Evolutionary conservation across 331 rosid species (phyloP).

Genomic region (Arachis monticola): DNA sequence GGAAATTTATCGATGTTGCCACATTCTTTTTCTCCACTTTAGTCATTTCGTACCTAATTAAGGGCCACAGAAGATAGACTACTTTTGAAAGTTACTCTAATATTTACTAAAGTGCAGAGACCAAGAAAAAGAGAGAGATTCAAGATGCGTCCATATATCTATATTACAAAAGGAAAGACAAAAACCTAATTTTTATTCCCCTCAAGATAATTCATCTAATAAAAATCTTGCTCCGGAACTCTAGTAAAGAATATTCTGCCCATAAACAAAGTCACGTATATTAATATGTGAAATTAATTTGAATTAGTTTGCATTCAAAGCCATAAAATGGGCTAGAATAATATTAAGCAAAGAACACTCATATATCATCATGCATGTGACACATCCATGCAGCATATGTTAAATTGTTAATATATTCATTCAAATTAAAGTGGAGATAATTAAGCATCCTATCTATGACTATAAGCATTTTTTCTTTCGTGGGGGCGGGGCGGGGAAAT

Average conservation of each 20-base stretch:
- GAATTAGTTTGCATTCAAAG: not conserved
- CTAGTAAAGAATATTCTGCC: not conserved
- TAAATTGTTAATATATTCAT: not conserved
- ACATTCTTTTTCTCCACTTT: constrained; percentile 21
- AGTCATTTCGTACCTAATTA: constrained; percentile 38
- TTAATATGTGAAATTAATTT: not conserved
- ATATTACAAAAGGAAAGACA: not conserved
- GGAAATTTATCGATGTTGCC: not conserved
- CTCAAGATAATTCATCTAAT: not conserved
- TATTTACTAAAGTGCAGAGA: not conserved
- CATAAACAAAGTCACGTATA: not conserved
- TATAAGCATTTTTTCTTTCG: too few relatives aligned
- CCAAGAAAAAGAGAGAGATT: not conserved
- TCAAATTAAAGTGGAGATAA: not conserved
- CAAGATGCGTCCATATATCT: constrained; percentile 7
- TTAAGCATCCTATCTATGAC: not conserved
- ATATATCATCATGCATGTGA: not conserved
- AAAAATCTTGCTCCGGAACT: not conserved
- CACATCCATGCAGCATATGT: not conserved
- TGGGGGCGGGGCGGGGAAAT: too few relatives aligned
- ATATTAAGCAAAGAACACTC: not conserved
- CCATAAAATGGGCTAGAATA: not conserved
- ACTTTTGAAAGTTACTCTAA: constrained; percentile 9
- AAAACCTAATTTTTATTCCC: not conserved
- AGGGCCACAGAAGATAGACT: constrained; percentile 1